Evolutionary conservation across 2,329 filamentous ascomycete species (phyloP).

Genomic region (Trichophyton schoenleinii): DNA sequence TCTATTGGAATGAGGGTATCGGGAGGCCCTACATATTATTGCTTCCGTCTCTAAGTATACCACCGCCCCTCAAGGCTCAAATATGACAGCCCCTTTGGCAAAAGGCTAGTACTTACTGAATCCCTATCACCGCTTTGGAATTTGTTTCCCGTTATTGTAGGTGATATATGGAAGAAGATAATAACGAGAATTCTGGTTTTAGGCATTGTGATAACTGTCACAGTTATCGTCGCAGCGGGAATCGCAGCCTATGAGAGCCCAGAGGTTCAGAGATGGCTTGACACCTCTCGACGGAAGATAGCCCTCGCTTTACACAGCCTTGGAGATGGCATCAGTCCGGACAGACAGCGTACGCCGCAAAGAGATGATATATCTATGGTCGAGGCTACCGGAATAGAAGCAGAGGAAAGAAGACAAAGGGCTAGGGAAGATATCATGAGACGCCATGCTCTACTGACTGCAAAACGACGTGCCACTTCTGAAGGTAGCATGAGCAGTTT

Average conservation of each 20-base stretch:
- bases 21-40: not conserved
- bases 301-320: constrained; percentile 46
- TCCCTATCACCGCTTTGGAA: not conserved
- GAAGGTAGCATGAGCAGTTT: constrained; percentile 24
- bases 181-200: constrained; percentile 12
- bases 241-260: constrained; percentile 53
- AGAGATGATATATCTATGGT: constrained; percentile 36
- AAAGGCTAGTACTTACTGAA: constrained; percentile 29
- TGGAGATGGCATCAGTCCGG: constrained; percentile 47
- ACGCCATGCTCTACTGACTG: constrained; percentile 30
- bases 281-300: constrained; percentile 49
- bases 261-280: constrained; percentile 50
- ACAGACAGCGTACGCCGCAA: constrained; percentile 20
- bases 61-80: not conserved
- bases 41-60: not conserved
- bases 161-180: not conserved
- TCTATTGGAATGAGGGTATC: not conserved
- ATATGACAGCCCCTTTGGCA: constrained; percentile 37
- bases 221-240: constrained; percentile 49
- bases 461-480: constrained; percentile 21
- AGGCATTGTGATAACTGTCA: constrained; percentile 52
- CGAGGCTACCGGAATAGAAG: constrained; percentile 33
- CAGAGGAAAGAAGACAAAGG: constrained; percentile 33
- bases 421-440: constrained; percentile 36
- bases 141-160: not conserved